Percentiles rank a stretch among this genome's conserved stretches.
phyloP scores from a whole-genome alignment of 768 basidiomycete genomes.

The Podaxis carcinomalis region DNA sequence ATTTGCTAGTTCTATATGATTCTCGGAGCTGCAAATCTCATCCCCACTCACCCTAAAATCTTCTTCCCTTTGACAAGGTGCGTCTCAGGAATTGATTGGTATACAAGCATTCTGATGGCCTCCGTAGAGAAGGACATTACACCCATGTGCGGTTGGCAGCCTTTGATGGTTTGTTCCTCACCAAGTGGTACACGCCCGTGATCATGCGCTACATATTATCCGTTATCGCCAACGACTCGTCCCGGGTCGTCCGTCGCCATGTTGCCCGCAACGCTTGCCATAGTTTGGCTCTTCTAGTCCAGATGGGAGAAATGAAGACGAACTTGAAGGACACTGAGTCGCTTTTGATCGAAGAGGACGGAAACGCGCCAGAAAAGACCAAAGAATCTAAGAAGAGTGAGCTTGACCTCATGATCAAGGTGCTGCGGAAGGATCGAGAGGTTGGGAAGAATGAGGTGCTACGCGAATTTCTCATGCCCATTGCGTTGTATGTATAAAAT shows the following conservation, averaged over 20 bases:
- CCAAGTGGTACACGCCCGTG: constrained; percentile 80
- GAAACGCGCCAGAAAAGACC: constrained; percentile 60
- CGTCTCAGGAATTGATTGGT: constrained; percentile 16
- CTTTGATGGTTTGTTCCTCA: constrained; percentile 90
- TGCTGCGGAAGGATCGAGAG: constrained; percentile 82
- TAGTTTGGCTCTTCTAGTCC: constrained; percentile 79
- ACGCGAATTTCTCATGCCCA: constrained; percentile 77
- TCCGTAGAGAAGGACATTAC: constrained; percentile 84
- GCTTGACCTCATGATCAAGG: constrained; percentile 80
- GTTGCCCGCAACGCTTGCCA: constrained; percentile 84
- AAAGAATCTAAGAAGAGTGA: constrained; percentile 81
- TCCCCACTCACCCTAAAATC: constrained; percentile 69
- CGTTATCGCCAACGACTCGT: constrained; percentile 83
- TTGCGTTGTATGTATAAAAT: constrained; percentile 57
- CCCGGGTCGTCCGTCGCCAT: constrained; percentile 77
- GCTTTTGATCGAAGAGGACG: constrained; percentile 84
- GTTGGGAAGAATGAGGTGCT: constrained; percentile 76
- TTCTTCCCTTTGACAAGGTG: constrained; percentile 91
- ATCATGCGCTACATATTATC: constrained; percentile 87
- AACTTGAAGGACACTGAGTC: constrained; percentile 70
- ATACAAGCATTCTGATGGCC: constrained; percentile 6
- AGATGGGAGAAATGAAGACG: constrained; percentile 88
- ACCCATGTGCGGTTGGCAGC: constrained; percentile 88
- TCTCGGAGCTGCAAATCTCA: constrained; percentile 69
- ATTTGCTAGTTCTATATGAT: constrained; percentile 69